Percentiles rank a stretch among this genome's conserved stretches.
Evolutionary conservation across 2,329 filamentous ascomycete species (phyloP).

Genomic region (Xylaria sp.): DNA sequence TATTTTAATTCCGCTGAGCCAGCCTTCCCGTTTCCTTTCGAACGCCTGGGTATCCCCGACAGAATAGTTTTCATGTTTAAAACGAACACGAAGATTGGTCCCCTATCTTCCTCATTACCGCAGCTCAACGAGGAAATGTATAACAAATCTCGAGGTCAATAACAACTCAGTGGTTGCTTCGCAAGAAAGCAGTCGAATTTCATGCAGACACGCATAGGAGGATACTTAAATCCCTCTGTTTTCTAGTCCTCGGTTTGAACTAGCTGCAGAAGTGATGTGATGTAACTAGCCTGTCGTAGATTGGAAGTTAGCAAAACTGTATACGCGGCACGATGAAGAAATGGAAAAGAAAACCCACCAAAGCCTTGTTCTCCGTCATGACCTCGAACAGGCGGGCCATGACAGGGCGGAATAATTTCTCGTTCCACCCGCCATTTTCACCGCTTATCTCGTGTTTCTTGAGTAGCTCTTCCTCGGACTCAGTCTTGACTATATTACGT

Average conservation of each 20-base stretch:
- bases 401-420: conserved; percentile 73
- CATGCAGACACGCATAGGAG: not conserved
- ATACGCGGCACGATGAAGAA: not conserved
- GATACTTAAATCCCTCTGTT: not conserved
- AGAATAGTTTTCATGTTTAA: conserved; percentile 23
- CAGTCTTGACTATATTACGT: conserved; percentile 71
- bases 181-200: not conserved
- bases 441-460: conserved; percentile 60
- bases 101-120: not conserved
- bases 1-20: conserved; percentile 23
- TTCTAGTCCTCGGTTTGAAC: conserved; percentile 39
- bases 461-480: conserved; percentile 65
- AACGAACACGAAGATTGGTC: conserved; percentile 3
- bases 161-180: not conserved
- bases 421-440: conserved; percentile 71
- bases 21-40: conserved; percentile 19
- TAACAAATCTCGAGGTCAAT: not conserved
- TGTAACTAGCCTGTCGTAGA: conserved; percentile 34
- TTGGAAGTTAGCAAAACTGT: conserved; percentile 20
- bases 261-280: conserved; percentile 43
- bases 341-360: conserved; percentile 57
- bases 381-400: conserved; percentile 74
- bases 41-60: conserved; percentile 45
- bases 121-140: not conserved
- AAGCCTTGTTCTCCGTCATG: conserved; percentile 73